Percentiles rank a stretch among this genome's conserved stretches.
Evolutionary conservation across 225 moss, liverwort and hornwort species (phyloP).

Genomic region (Bryum argenteum): DNA sequence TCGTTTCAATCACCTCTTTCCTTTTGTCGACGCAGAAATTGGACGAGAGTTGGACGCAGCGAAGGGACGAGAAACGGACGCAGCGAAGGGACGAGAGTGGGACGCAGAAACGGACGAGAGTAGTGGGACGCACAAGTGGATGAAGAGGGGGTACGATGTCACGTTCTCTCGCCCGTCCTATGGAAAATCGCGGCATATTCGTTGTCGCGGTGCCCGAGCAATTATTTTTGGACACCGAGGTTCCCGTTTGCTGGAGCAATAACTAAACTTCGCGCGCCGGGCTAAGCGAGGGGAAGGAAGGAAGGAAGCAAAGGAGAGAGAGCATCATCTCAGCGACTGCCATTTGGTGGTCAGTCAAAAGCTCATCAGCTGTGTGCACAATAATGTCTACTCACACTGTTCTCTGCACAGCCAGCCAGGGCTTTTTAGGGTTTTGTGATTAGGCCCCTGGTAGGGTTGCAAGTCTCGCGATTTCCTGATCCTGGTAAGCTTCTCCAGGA

Average conservation of each 20-base stretch:
- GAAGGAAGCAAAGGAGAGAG: too few relatives aligned
- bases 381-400: too few relatives aligned
- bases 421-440: not conserved
- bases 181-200: not conserved
- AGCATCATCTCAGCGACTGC: not conserved
- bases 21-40: too few relatives aligned
- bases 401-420: not conserved
- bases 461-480: not conserved
- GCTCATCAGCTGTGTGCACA: not conserved
- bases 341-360: too few relatives aligned
- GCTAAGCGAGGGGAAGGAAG: not conserved
- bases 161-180: too few relatives aligned
- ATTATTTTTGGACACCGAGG: not conserved
- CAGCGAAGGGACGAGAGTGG: too few relatives aligned
- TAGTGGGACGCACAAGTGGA: too few relatives aligned
- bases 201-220: not conserved
- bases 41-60: too few relatives aligned
- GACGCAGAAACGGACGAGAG: too few relatives aligned
- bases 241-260: conserved; percentile 5
- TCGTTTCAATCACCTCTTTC: too few relatives aligned
- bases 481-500: not conserved
- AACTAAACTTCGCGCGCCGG: not conserved
- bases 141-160: too few relatives aligned
- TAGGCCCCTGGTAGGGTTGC: conserved; percentile 17
- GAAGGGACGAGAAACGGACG: too few relatives aligned